Base-by-base conservation (phyloP, 2,329 filamentous ascomycete genomes). In the Sphaerulina vaccinii region DNA sequence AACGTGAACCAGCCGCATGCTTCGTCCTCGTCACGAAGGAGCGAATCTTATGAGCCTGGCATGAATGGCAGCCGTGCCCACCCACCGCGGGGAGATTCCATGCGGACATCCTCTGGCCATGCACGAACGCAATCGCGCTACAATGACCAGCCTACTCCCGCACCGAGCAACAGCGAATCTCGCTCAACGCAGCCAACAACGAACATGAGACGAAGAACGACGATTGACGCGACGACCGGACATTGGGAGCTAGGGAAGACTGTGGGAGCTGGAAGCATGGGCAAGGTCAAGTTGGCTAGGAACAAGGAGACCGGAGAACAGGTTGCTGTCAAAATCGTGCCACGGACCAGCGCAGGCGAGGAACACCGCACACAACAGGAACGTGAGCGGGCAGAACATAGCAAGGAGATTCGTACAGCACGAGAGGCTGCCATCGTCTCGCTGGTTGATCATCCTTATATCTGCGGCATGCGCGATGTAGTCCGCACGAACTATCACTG, bases 261-360 rank as follows among this genome's bases (percentile, higher is more conserved):
- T 3, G 93, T 99, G 65, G 93, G 93, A 54, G 90, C 91, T 47
- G 93, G 93, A 44, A 97, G 92, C 71, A 99, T 99, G 93, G 93
- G 93, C 59, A 97, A 97, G 72, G 93, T 99, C 57, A 97, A 97
- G 75, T 78, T 99, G 61, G 93, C 93, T 19, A 88, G 88, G 64
- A 95, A 95, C 71, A 81, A 87, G 62, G 91, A 95, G 65, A 88
- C 88, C 16, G 88, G 87, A 62, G 93, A 97, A 76, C 88, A 96
- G 83, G 91, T 95, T 56, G 93, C 93, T 29, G 90, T 96, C 70
- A 99, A 99, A 74, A 97, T 99, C 62, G 90, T 99, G 38, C 92
- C 93, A 18, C 82, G 93, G 64, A 88, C 89, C 60, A 91, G 90
- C 42, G 87, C 87, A 55, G 91, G 96, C 68, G 57, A 55, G 23